phyloP scores from a whole-genome alignment of 2,329 filamentous ascomycete genomes.

The Penicillium sp. region DNA sequence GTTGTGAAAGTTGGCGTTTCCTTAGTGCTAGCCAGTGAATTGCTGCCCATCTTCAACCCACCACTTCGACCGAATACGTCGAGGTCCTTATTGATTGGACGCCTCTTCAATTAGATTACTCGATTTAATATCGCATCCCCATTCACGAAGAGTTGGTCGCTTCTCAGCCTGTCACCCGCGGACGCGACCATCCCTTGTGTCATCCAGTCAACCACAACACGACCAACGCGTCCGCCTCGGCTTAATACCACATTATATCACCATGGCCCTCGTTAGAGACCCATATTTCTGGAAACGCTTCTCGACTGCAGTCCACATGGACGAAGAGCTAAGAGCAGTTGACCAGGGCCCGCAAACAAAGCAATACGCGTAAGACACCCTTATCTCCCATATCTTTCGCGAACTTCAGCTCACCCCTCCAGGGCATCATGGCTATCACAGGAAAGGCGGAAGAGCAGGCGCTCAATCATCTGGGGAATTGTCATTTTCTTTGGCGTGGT shows the following conservation, averaged over 20 bases:
- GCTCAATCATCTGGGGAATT: slow-evolving; percentile 40
- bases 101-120: not conserved
- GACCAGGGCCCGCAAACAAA: slow-evolving; percentile 1
- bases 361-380: slow-evolving; percentile 9
- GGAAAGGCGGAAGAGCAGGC: slow-evolving; percentile 43
- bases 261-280: slow-evolving; percentile 47
- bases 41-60: not conserved
- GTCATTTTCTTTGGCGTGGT: slow-evolving; percentile 25
- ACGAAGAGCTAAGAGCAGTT: slow-evolving; percentile 40
- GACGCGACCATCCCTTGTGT: not conserved
- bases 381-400: slow-evolving; percentile 16
- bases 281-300: slow-evolving; percentile 55
- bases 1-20: not conserved
- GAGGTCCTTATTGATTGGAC: not conserved
- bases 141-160: not conserved
- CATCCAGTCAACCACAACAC: not conserved
- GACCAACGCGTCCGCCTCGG: not conserved
- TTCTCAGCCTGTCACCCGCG: not conserved
- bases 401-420: slow-evolving; percentile 4
- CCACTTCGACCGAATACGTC: not conserved
- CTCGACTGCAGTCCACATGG: slow-evolving; percentile 49
- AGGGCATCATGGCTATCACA: slow-evolving; percentile 49
- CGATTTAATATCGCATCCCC: not conserved
- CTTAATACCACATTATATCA: not conserved
- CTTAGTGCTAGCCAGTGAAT: not conserved